These are phyloP conservation scores for Leucosporidium yakuticum DNA, from an alignment of 768 basidiomycete genomes.

Conservation along the genomic window DNA sequence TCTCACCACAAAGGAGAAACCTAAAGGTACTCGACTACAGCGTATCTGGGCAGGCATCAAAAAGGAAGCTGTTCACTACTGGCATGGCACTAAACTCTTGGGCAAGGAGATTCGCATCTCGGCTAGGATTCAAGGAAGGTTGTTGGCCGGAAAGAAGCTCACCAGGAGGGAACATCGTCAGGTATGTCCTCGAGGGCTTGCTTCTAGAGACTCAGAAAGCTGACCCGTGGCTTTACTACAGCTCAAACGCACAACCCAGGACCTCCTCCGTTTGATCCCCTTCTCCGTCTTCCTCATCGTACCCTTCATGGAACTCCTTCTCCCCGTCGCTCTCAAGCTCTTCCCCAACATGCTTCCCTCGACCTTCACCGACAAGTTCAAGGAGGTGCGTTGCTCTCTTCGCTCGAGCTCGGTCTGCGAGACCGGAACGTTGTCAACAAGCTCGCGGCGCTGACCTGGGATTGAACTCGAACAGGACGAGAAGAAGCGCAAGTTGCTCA, in stretches of 20 bases:
- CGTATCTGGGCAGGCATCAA: slow-evolving; percentile 88
- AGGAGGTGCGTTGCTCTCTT: slow-evolving; percentile 56
- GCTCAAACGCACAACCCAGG: slow-evolving; percentile 88
- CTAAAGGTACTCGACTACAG: slow-evolving; percentile 36
- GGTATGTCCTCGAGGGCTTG: slow-evolving; percentile 53
- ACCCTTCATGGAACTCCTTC: slow-evolving; percentile 95
- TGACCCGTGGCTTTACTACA: too few species aligned
- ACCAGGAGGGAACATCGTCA: slow-evolving; percentile 91
- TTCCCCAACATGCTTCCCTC: slow-evolving; percentile 99
- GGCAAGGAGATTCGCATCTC: slow-evolving; percentile 92
- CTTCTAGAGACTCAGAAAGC: too few species aligned
- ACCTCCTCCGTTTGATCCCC: slow-evolving; percentile 84
- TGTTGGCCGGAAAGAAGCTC: slow-evolving; percentile 80
- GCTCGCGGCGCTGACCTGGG: too few species aligned
- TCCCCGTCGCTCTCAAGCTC: slow-evolving; percentile 90
- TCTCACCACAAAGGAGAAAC: slow-evolving; percentile 19
- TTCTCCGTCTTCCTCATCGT: slow-evolving; percentile 92
- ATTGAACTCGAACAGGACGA: slow-evolving; percentile 62
- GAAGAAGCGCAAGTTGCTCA: slow-evolving; percentile 89
- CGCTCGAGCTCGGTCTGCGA: too few species aligned
- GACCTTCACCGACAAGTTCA: slow-evolving; percentile 95
- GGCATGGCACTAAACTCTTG: slow-evolving; percentile 90
- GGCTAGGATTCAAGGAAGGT: slow-evolving; percentile 77
- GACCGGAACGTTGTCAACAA: not conserved
- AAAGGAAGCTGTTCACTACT: slow-evolving; percentile 92